Conservation (phyloP, 139 green algal genomes). For the Coelastrella sp. region DNA sequence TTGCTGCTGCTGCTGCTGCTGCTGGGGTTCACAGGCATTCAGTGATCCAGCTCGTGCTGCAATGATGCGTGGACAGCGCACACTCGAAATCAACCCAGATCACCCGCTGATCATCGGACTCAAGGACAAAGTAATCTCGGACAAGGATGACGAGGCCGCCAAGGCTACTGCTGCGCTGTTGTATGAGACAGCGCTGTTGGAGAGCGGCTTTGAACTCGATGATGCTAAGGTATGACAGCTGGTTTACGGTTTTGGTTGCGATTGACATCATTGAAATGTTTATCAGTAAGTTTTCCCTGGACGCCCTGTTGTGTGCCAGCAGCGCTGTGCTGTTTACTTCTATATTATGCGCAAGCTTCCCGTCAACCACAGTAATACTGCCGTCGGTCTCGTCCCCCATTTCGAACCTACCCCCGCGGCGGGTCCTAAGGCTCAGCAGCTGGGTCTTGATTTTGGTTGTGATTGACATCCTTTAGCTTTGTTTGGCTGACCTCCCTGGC, state of each 20-base stretch:
- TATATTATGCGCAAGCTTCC: too few relatives aligned
- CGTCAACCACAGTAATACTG: too few relatives aligned
- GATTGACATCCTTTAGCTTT: too few relatives aligned
- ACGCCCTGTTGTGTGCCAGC: too few relatives aligned
- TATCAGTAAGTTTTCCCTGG: background rate
- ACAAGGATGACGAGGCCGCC: slow-evolving; percentile 32
- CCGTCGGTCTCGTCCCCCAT: too few relatives aligned
- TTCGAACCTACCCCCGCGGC: too few relatives aligned
- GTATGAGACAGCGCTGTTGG: slow-evolving; percentile 94
- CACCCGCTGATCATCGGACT: slow-evolving; percentile 94
- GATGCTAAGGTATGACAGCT: slow-evolving; percentile 71
- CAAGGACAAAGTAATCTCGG: slow-evolving; percentile 71
- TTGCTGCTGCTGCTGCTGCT: background rate
- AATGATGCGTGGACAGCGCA: slow-evolving; percentile 66
- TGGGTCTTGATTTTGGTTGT: background rate
- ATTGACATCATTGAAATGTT: too few relatives aligned
- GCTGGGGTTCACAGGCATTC: slow-evolving; percentile 61
- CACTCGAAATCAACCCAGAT: slow-evolving; percentile 97
- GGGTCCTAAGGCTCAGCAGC: slow-evolving; percentile 67
- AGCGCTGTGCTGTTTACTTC: too few relatives aligned
- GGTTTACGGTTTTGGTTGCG: background rate
- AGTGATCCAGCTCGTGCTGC: slow-evolving; percentile 40
- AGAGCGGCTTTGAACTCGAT: slow-evolving; percentile 88
- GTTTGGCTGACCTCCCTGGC: background rate
- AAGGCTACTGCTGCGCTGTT: slow-evolving; percentile 74